Conservation (phyloP, 75 land plant species). For the Selaginella tamariscina region DNA sequence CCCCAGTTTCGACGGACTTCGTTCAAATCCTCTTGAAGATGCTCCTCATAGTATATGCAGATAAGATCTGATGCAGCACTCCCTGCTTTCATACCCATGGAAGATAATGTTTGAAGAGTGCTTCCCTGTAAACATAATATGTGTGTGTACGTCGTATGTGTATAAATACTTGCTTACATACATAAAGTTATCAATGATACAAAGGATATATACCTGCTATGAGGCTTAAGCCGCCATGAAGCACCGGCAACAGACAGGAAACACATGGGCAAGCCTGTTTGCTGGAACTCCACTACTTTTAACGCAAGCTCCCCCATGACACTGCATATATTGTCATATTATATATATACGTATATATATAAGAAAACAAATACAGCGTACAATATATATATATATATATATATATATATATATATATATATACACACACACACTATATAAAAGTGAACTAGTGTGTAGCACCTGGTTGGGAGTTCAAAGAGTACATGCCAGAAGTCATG, state of each 20-base stretch:
- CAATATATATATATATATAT: too few species aligned
- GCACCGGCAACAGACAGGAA: constrained; percentile 77
- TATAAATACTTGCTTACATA: too few species aligned
- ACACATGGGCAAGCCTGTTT: constrained; percentile 89
- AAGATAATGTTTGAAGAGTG: constrained; percentile 55
- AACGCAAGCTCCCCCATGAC: constrained; percentile 83
- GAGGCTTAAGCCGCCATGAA: constrained; percentile 51
- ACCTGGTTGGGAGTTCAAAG: constrained; percentile 82
- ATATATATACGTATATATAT: too few species aligned
- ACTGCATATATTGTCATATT: too few species aligned
- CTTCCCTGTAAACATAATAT: constrained; percentile 40
- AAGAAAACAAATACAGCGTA: too few species aligned
- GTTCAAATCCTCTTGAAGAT: constrained; percentile 71
- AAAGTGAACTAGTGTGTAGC: too few species aligned
- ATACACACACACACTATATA: too few species aligned
- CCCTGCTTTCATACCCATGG: constrained; percentile 84
- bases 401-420: too few species aligned
- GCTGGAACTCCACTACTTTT: constrained; percentile 91
- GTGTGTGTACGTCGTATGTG: too few species aligned
- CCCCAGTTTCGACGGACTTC: constrained; percentile 77
- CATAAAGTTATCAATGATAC: too few species aligned
- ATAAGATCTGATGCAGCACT: constrained; percentile 55
- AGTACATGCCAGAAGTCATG: constrained; percentile 98
- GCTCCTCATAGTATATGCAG: constrained; percentile 82
- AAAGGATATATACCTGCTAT: too few species aligned